Base-by-base conservation (phyloP, 345 rosid genomes). In the Lepidium aucheri region DNA sequence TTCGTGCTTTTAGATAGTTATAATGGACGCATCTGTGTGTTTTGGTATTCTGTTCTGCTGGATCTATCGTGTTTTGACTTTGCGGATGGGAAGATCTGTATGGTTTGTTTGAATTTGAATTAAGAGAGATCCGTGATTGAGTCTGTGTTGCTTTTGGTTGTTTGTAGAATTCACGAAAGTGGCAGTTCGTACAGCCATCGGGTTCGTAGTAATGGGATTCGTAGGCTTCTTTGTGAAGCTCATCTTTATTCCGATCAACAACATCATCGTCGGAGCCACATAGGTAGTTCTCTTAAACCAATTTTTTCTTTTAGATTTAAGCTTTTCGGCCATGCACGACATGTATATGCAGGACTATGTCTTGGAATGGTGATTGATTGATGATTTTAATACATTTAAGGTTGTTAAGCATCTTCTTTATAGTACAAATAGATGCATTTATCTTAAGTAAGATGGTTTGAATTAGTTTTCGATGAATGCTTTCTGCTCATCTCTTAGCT, bases 171-270 rank as follows among this genome's bases (percentile, higher is more conserved):
- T 88, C 74, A 82, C 87, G n/a, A 88, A 88, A 77, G 87, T 88
- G 5, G 95, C 89, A 11, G 82, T 84, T 26, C 95, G 95, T 74
- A 88, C 91, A 9, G 95, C 95, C 4, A 81, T 88, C 42, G 95
- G 95, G 1, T 88, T 88, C 55, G 91, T 85, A 30, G 91, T 84
- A 53, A 88, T 88, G 91, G 95, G 95, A 64, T 85, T 88, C 58
- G 91, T 85, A 0, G 95, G 91, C 0, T 88, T 85, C 78, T 83
- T 88, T 38, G 95, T 85, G 36, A 88, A 88, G 82, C 78, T 85
- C 66, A 81, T 88, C 76, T 88, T 85, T 67, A 85, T 88, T 70
- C 95, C 95, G 0, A 85, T 88, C 71, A 88, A 88, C 76, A 80
- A 80, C 79, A 80, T 80, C 63, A 80, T 80, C 72, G 84, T 80